A percentile compares a stretch with the other conserved stretches of the same genome.
These are phyloP conservation scores for Aspergillus hancockii DNA, from an alignment of 495 filamentous ascomycete species.

Conservation along the genomic window DNA sequence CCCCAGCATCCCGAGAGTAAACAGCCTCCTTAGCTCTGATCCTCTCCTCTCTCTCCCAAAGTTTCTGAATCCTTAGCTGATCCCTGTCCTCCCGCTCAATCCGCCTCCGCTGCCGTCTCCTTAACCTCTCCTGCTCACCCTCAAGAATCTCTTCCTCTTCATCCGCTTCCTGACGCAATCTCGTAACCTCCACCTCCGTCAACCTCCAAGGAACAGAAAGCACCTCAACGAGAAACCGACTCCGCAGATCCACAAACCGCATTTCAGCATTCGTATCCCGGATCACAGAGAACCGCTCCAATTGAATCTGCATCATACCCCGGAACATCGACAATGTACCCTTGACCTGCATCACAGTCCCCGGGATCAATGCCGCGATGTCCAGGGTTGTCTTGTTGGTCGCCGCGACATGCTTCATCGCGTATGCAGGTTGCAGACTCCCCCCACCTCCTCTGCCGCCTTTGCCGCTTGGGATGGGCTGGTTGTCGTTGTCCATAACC, in stretches of 20 bases:
- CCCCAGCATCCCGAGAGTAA: slow-evolving; percentile 35
- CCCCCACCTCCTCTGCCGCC: neutral
- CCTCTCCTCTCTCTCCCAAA: slow-evolving; percentile 44
- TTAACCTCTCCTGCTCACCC: slow-evolving; percentile 40
- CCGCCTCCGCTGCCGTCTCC: slow-evolving; percentile 36
- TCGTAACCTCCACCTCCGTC: slow-evolving; percentile 50
- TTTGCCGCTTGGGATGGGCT: slow-evolving; percentile 6
- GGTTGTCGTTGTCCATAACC: slow-evolving; percentile 1
- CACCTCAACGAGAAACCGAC: slow-evolving; percentile 61
- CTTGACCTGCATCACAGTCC: slow-evolving; percentile 74
- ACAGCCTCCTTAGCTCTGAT: slow-evolving; percentile 37
- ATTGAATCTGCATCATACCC: slow-evolving; percentile 60
- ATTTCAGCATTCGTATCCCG: slow-evolving; percentile 74
- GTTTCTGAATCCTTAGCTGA: slow-evolving; percentile 31
- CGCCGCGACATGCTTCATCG: slow-evolving; percentile 25
- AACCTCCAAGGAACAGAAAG: slow-evolving; percentile 71
- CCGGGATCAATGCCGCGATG: slow-evolving; percentile 58
- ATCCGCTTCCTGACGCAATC: slow-evolving; percentile 53
- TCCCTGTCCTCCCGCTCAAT: slow-evolving; percentile 40
- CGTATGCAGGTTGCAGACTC: neutral
- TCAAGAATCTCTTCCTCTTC: slow-evolving; percentile 39
- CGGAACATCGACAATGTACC: slow-evolving; percentile 69
- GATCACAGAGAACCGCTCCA: slow-evolving; percentile 64
- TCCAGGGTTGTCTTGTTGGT: slow-evolving; percentile 37
- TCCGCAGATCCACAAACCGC: slow-evolving; percentile 68